A percentile compares a stretch with the other conserved stretches of the same genome.
These are phyloP conservation scores for Sugiyamaella japonica DNA, from an alignment of 1,139 yeast genomes.

Conservation along the genomic window DNA sequence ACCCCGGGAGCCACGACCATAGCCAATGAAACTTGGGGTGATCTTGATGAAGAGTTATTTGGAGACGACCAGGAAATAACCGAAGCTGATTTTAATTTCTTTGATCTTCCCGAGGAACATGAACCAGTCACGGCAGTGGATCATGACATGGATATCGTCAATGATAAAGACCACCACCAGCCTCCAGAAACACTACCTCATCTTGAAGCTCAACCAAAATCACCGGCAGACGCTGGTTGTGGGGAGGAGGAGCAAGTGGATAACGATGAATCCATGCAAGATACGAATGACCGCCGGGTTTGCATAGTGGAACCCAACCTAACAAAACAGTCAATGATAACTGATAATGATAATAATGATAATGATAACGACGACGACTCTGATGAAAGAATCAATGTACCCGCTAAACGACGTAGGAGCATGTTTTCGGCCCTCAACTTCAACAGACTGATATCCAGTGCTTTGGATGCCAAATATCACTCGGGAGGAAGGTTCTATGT, in stretches of 20 bases:
- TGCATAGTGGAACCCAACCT: background rate
- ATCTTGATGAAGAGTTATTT: constrained; percentile 46
- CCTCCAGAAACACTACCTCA: background rate
- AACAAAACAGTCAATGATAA: constrained; percentile 12
- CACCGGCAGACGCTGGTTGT: background rate
- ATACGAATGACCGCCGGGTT: background rate
- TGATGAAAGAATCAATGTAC: background rate
- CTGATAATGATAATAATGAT: constrained; percentile 14
- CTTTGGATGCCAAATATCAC: constrained; percentile 78
- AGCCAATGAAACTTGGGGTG: constrained; percentile 40
- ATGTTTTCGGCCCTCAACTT: constrained; percentile 78
- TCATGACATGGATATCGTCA: constrained; percentile 14
- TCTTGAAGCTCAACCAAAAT: background rate
- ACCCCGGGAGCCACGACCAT: constrained; percentile 30
- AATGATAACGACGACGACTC: background rate
- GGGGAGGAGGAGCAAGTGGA: background rate
- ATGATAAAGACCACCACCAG: background rate
- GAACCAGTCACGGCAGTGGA: background rate
- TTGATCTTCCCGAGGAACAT: constrained; percentile 39
- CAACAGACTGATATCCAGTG: constrained; percentile 72
- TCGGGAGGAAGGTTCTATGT: constrained; percentile 85
- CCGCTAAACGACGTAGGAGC: constrained; percentile 45
- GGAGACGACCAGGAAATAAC: constrained; percentile 45
- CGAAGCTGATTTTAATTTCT: constrained; percentile 47
- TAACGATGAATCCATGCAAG: background rate